Base-by-base conservation (phyloP, 169 alveolate genomes). In the Eimeria falciformis region DNA sequence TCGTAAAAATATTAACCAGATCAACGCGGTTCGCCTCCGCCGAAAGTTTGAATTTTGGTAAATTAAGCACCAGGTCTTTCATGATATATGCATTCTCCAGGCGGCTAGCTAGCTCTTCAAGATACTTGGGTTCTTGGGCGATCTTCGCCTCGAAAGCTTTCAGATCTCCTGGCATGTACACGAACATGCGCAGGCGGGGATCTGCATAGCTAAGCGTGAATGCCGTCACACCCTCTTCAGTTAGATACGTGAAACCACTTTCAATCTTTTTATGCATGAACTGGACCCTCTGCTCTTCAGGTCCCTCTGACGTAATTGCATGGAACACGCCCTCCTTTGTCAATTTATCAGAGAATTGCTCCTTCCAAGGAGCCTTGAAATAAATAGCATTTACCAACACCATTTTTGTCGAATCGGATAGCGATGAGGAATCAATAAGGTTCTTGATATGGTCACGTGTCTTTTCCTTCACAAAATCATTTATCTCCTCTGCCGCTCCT, bases 361-460 rank as follows among this genome's bases (percentile, higher is more conserved):
- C 33, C 9, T 40, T 66, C 92, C 92, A 87, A 0, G 87, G 69
- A 21, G 56, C 68, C 55, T 71, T 87, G 66, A 87, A 87, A 50
- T 50, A 87, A 77, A 71, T 27, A 2, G 92, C 92, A 25, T 78
- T 87, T 17, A 87, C 78, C 55, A 87, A 78, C 21, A 87, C 87
- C 56, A 87, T 77, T 9, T 78, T 53, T 11, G 79, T 87, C 23
- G 0, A n/a, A 1, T 75, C 53, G 45, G 66, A 27, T 23, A 87
- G 25, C 14, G 17, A 25, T 2, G 62, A 17, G 21, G 78, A 65
- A 66, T 29, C 33, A 0, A 87, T 47, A 47, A 87, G 45, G 21
- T 71, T 25, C 46, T 46, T 87, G 33, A 87, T 87, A 78, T 87
- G 92, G 43, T 62, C 78, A 21, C 50, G 40, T 46, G 92, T 87